phyloP scores from a whole-genome alignment of 139 green algal genomes.

The Chlamydomonas asymmetrica region DNA sequence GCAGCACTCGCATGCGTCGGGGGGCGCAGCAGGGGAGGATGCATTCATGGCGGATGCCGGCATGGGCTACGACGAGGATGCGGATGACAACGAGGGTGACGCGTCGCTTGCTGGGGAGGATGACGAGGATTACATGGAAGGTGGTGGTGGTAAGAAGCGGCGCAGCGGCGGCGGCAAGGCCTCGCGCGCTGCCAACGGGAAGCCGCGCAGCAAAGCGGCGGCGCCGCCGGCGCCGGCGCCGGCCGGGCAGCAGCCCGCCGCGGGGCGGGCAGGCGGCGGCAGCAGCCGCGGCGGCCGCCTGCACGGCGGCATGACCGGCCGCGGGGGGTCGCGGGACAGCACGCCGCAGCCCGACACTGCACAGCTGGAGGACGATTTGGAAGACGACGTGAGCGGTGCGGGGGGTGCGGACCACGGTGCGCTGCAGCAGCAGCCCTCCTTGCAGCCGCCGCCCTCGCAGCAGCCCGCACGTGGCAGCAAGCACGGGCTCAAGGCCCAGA shows the following conservation, averaged over 20 bases:
- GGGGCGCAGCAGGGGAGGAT: too few species aligned
- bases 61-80: background rate
- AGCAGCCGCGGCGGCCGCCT: background rate
- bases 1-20: background rate
- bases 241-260: background rate
- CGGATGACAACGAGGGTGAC: background rate
- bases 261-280: background rate
- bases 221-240: background rate
- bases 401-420: too few species aligned
- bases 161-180: background rate
- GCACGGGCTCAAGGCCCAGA: too few species aligned
- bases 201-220: background rate
- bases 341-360: background rate
- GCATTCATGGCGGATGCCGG: too few species aligned
- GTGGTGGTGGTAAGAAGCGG: background rate
- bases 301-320: background rate
- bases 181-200: background rate
- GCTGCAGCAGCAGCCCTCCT: too few species aligned
- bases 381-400: conserved; percentile 22
- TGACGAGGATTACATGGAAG: background rate
- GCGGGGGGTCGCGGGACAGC: background rate
- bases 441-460: too few species aligned
- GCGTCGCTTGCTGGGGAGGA: background rate
- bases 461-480: too few species aligned
- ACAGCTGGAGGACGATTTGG: background rate